Conservation (phyloP, 345 rosid genomes). For the Citrus unshiu region DNA sequence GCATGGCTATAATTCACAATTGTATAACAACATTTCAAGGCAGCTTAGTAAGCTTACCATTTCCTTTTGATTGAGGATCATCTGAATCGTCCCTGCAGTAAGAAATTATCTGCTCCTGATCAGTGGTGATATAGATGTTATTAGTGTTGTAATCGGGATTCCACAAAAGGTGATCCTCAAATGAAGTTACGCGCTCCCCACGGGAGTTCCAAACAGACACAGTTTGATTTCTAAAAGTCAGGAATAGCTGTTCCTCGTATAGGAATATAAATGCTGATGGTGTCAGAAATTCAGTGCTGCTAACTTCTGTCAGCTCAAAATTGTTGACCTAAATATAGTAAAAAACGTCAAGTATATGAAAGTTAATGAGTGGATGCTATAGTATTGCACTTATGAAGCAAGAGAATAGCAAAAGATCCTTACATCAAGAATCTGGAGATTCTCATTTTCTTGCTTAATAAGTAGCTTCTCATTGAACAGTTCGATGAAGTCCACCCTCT, state of each 20-base stretch:
- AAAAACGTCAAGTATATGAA: neutral
- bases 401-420: constrained; percentile 13
- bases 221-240: constrained; percentile 49
- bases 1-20: too few species aligned
- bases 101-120: constrained; percentile 65
- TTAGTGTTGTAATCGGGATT: constrained; percentile 73
- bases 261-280: constrained; percentile 57
- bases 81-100: constrained; percentile 70
- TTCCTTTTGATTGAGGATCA: constrained; percentile 48
- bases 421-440: constrained; percentile 66
- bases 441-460: constrained; percentile 59
- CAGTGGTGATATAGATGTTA: constrained; percentile 62
- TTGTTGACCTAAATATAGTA: constrained; percentile 37
- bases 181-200: constrained; percentile 56
- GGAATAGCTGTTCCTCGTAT: constrained; percentile 51
- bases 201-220: constrained; percentile 78
- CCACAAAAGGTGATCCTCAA: constrained; percentile 67
- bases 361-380: neutral
- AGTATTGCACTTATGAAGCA: neutral
- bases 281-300: constrained; percentile 44
- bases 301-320: constrained; percentile 47
- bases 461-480: constrained; percentile 63
- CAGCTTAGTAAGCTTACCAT: constrained; percentile 30
- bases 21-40: too few species aligned
- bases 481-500: constrained; percentile 57